Evolutionary conservation across 2,329 filamentous ascomycete genomes (phyloP), one percentile per base, ranked within the genome.

Genomic region (Cytospora schulzeri): DNA sequence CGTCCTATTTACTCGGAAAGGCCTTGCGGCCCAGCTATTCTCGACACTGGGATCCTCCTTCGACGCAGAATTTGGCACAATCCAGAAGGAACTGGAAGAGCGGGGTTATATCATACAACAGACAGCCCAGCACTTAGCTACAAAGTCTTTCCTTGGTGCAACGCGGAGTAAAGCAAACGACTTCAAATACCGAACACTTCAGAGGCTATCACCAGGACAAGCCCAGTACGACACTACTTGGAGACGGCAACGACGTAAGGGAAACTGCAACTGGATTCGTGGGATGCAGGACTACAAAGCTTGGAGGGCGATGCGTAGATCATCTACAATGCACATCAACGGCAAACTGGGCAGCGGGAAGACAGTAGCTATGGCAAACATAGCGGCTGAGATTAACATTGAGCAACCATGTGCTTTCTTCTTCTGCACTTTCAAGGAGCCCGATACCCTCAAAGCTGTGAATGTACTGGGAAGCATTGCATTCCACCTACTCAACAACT

Each of bases 211-310:
- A 2, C 50, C 65, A n/a, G 11, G 19, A 11, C 63, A 67, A 33
- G 19, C 12, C 3, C 60, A 66, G 4, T 63, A 48, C 9, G 52
- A 28, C 22, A 63, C 33, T 2, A 22, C 48, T 2, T 68, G 67
- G 67, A 60, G 63, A 26, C 62, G 63, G 31, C 57, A 68, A 26
- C 63, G 65, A 22, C 58, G 48, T 29, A 68, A 68, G 35, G 66
- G 67, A 12, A 60, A 60, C 2, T 60, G 51, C 15, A 31, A 54
- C 19, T 68, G 67, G 65, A 48, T 67, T n/a, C 61, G 67, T 22
- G 24, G 59, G 12, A 53, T 33, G 9, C 7, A 19, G 17, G 7
- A 19, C 9, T 67, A 62, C 54, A 15, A 56, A 12, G 14, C 26
- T 22, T 66, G 64, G 64, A 38, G 28, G 6, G 22, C 17, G 22